Evolutionary conservation across 2,329 filamentous ascomycete genomes (phyloP).

Genomic region (Ceratocystis cacaofunesta): DNA sequence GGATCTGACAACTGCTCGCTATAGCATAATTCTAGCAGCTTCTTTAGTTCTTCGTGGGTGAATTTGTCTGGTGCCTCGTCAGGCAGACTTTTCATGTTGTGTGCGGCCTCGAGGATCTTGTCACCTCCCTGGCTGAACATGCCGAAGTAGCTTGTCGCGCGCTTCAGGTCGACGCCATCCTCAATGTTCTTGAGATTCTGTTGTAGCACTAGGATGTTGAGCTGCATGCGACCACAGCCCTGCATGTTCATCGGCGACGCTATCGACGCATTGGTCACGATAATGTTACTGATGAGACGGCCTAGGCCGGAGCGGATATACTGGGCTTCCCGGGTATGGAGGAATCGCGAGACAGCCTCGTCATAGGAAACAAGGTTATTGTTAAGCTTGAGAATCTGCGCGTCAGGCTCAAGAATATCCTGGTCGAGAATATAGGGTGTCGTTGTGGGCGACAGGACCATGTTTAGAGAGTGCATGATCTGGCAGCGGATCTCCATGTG

Average conservation of each 20-base stretch:
- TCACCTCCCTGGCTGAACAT: constrained; percentile 53
- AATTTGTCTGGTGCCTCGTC: constrained; percentile 31
- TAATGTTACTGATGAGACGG: constrained; percentile 60
- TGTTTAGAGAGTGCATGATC: constrained; percentile 62
- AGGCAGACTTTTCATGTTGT: constrained; percentile 26
- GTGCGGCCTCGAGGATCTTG: constrained; percentile 47
- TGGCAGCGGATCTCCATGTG: constrained; percentile 82
- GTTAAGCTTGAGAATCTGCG: constrained; percentile 70
- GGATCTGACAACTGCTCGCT: constrained; percentile 51
- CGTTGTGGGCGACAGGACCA: constrained; percentile 43
- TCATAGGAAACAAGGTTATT: constrained; percentile 75
- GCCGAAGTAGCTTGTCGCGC: constrained; percentile 52
- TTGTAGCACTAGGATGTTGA: constrained; percentile 88
- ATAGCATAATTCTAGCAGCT: constrained; percentile 50
- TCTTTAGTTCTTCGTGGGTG: constrained; percentile 52
- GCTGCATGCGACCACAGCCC: constrained; percentile 68
- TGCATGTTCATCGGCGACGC: constrained; percentile 72
- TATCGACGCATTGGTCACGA: constrained; percentile 55
- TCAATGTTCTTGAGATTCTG: constrained; percentile 95
- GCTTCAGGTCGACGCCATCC: constrained; percentile 46
- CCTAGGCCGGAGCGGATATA: constrained; percentile 69
- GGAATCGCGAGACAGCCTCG: constrained; percentile 58
- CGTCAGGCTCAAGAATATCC: constrained; percentile 61
- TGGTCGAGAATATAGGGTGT: constrained; percentile 53
- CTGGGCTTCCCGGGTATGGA: constrained; percentile 53